phyloP scores from a whole-genome alignment of 78 protist species.

The Cyanophora paradoxa region DNA sequence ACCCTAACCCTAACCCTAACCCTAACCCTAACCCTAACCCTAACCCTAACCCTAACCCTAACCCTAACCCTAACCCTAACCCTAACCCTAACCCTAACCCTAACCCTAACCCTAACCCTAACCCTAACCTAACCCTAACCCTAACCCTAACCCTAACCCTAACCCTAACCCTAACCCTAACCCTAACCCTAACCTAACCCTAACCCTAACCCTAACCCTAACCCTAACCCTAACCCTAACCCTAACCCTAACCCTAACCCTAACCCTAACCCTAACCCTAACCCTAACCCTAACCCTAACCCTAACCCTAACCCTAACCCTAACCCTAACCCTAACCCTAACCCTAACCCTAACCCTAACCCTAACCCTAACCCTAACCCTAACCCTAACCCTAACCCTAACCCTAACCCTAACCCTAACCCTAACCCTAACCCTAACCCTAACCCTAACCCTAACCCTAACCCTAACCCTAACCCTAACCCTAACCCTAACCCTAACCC shows the following conservation, averaged over 20 bases:
- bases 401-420: background rate
- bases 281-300: background rate
- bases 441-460: conserved; percentile 19
- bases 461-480: conserved; percentile 25
- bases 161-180: conserved; percentile 8
- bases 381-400: background rate
- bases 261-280: conserved; percentile 25
- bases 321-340: too few relatives aligned
- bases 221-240: conserved; percentile 4
- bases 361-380: conserved; percentile 22
- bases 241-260: conserved; percentile 26
- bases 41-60: conserved; percentile 10
- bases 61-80: conserved; percentile 25
- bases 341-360: too few relatives aligned
- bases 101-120: conserved; percentile 22
- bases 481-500: conserved; percentile 26
- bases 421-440: conserved; percentile 22
- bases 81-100: conserved; percentile 26
- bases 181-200: too few relatives aligned
- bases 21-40: conserved; percentile 2
- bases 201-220: background rate
- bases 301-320: too few relatives aligned
- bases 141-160: conserved; percentile 25
- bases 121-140: too few relatives aligned
- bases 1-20: background rate